Percentiles rank a stretch among this genome's conserved stretches.
Evolutionary conservation across 305 asterid species (phyloP).

Genomic region (Fraxinus velutina): DNA sequence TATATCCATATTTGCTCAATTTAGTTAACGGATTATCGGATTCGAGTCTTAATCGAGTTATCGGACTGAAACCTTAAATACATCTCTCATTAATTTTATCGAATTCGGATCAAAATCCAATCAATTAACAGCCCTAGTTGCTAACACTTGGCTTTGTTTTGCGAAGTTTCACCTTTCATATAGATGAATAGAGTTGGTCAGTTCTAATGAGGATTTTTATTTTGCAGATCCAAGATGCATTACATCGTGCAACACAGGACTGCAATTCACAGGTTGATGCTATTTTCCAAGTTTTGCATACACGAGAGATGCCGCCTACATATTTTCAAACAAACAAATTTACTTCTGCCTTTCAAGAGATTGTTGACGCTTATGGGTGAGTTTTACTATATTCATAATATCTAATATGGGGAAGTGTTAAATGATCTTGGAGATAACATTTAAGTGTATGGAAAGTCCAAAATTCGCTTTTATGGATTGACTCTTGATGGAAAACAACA

Average conservation of each 20-base stretch:
- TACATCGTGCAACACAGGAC: constrained; percentile 72
- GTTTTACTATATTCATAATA: constrained; percentile 31
- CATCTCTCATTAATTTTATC: background rate
- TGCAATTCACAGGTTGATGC: constrained; percentile 96
- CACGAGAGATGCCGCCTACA: constrained; percentile 96
- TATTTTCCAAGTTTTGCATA: constrained; percentile 76
- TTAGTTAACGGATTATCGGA: background rate
- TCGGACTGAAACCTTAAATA: background rate
- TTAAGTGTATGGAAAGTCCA: background rate
- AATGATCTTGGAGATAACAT: background rate
- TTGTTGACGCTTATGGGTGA: constrained; percentile 99
- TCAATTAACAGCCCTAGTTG: background rate
- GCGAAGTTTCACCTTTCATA: constrained; percentile 9
- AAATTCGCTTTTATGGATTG: constrained; percentile 1
- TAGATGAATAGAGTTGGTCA: constrained; percentile 14
- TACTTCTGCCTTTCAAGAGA: constrained; percentile 86
- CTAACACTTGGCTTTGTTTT: background rate
- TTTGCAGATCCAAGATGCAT: constrained; percentile 78
- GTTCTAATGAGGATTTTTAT: constrained; percentile 15
- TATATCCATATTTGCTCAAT: background rate
- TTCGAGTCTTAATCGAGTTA: background rate
- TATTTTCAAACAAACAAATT: constrained; percentile 86
- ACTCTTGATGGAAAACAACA: constrained; percentile 12
- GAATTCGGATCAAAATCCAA: background rate
- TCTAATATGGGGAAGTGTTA: background rate